Evolutionary conservation across 2,329 filamentous ascomycete genomes (phyloP).

Genomic region (Monilinia polystroma): DNA sequence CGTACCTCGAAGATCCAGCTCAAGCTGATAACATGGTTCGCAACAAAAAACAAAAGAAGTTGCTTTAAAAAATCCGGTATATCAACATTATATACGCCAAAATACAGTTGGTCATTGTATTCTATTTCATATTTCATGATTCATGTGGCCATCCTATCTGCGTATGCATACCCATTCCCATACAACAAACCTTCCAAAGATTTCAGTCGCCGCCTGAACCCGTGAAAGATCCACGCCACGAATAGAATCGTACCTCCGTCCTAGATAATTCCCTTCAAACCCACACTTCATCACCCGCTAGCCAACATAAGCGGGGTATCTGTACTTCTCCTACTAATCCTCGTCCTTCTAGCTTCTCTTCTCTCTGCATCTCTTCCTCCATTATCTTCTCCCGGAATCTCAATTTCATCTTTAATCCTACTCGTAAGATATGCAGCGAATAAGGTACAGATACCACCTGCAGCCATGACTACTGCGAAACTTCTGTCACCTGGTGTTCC

Average conservation of each 20-base stretch:
- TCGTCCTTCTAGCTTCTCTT: background rate
- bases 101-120: too few relatives aligned
- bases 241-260: background rate
- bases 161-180: too few relatives aligned
- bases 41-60: too few relatives aligned
- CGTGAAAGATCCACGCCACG: background rate
- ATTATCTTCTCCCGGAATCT: conserved; percentile 27
- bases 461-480: conserved; percentile 80
- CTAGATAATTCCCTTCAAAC: background rate
- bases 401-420: conserved; percentile 39
- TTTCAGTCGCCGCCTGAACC: too few relatives aligned
- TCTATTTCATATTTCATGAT: background rate
- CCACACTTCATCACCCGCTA: background rate
- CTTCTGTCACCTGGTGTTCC: conserved; percentile 82
- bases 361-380: background rate
- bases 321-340: conserved; percentile 2
- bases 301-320: conserved; percentile 14
- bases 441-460: conserved; percentile 77
- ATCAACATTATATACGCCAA: background rate
- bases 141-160: too few relatives aligned
- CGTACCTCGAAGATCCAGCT: too few relatives aligned
- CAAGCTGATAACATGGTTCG: too few relatives aligned
- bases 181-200: too few relatives aligned
- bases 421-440: conserved; percentile 66
- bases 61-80: background rate